These are phyloP conservation scores for Amaranthus hypochondriacus DNA, from an alignment of 148 eudicot species.

Conservation along the genomic window DNA sequence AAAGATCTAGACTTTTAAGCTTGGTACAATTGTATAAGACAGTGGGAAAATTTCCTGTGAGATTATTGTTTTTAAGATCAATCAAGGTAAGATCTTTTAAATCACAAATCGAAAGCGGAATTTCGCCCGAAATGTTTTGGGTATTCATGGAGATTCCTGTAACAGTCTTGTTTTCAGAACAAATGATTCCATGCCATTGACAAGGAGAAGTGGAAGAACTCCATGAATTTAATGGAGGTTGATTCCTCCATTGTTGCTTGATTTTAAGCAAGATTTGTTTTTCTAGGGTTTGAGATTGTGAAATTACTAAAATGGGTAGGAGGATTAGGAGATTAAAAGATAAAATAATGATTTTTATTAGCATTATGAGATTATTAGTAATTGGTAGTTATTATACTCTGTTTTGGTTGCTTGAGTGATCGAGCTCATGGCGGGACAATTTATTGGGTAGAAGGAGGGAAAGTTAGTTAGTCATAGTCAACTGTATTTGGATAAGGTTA, in stretches of 20 bases:
- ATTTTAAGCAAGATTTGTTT: constrained; percentile 41
- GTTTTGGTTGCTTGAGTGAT: too few species aligned
- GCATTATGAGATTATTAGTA: too few species aligned
- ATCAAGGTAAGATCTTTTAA: constrained; percentile 42
- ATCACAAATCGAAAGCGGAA: constrained; percentile 57
- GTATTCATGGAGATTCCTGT: constrained; percentile 29
- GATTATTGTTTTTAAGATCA: constrained; percentile 38
- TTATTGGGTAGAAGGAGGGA: too few species aligned
- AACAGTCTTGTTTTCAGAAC: constrained; percentile 36
- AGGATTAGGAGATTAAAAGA: constrained; percentile 22
- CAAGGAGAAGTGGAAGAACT: constrained; percentile 47
- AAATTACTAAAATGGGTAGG: constrained; percentile 54
- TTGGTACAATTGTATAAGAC: constrained; percentile 44
- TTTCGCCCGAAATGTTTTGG: constrained; percentile 15
- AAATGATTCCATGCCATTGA: constrained; percentile 52
- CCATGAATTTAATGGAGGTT: constrained; percentile 43
- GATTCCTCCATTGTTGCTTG: constrained; percentile 49
- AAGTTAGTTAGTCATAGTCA: too few species aligned
- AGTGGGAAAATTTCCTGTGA: constrained; percentile 49
- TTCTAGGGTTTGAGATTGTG: constrained; percentile 40
- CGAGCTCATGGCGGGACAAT: too few species aligned
- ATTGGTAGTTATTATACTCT: too few species aligned
- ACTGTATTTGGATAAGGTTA: too few species aligned
- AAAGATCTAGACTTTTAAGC: constrained; percentile 41
- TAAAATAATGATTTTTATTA: neutral